Percentiles rank a stretch among this genome's conserved stretches.
phyloP scores from a whole-genome alignment of 2,329 filamentous ascomycete genomes.

The Simplicillium aogashimaense region DNA sequence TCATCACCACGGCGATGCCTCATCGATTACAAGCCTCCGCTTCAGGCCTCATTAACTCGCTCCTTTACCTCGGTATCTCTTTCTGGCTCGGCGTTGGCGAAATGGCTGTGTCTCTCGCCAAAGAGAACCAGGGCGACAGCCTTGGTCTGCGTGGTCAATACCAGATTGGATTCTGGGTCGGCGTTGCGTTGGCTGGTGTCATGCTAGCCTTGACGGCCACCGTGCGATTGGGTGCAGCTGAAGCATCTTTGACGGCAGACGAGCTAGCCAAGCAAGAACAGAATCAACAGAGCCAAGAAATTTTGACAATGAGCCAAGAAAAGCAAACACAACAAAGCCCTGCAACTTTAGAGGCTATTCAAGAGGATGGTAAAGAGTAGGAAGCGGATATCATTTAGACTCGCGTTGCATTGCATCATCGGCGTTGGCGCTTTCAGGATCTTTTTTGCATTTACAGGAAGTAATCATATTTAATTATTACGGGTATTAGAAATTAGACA shows the following conservation, averaged over 20 bases:
- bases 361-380: too few species aligned
- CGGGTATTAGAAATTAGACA: too few species aligned
- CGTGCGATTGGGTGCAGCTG: constrained; percentile 43
- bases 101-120: constrained; percentile 44
- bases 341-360: not conserved
- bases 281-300: too few species aligned
- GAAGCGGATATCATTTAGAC: too few species aligned
- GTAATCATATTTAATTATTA: too few species aligned
- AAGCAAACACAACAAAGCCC: constrained; percentile 1
- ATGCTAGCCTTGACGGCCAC: constrained; percentile 45
- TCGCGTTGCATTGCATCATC: too few species aligned
- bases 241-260: constrained; percentile 47
- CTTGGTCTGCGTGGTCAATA: constrained; percentile 43
- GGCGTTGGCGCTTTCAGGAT: too few species aligned
- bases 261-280: constrained; percentile 28
- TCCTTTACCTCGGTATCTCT: constrained; percentile 63
- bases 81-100: constrained; percentile 64
- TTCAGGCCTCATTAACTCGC: constrained; percentile 59
- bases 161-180: constrained; percentile 58
- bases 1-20: constrained; percentile 64
- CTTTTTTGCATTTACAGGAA: too few species aligned
- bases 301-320: not conserved
- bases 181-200: constrained; percentile 42
- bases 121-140: constrained; percentile 12
- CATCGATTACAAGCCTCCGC: constrained; percentile 59